A percentile compares a stretch with the other conserved stretches of the same genome.
These are phyloP conservation scores for Physcomitrellopsis africana DNA, from an alignment of 225 moss, liverwort and hornwort genomes.

Conservation along the genomic window DNA sequence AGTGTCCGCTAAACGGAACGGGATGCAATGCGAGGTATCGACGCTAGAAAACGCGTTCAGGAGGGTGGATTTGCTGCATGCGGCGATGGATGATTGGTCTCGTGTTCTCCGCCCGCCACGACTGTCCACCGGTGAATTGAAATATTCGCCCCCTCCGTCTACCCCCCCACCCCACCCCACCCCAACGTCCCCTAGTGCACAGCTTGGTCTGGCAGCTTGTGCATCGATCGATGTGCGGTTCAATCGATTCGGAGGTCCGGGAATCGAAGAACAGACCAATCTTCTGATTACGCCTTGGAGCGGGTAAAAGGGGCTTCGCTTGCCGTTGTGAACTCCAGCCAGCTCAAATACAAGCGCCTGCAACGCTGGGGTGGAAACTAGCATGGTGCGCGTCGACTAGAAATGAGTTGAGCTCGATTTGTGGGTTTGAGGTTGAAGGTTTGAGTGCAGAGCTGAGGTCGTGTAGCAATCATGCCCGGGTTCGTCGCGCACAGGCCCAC, in stretches of 20 bases:
- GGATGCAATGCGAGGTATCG: no score
- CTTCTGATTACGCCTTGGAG: conserved; percentile 16
- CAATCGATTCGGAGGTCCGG: neutral
- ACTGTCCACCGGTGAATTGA: neutral
- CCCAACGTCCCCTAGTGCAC: no score
- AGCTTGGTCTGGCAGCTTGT: neutral
- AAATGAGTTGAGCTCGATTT: neutral
- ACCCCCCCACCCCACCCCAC: no score
- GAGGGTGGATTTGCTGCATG: no score
- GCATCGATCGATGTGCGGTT: neutral
- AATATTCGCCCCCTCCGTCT: neutral
- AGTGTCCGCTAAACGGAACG: no score
- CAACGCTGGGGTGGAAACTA: neutral
- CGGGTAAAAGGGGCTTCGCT: conserved; percentile 29
- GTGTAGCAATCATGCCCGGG: conserved; percentile 4
- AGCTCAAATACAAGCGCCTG: conserved; percentile 27
- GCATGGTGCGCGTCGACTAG: neutral
- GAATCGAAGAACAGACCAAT: neutral
- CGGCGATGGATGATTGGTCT: no score
- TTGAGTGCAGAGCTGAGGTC: neutral
- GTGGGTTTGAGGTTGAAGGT: neutral
- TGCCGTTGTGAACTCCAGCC: neutral
- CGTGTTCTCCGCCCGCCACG: no score
- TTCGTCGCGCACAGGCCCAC: conserved; percentile 23
- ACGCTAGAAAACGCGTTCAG: no score